These are phyloP conservation scores for Galeopsis tetrahit DNA, from an alignment of 257 asterid species.

Conservation along the genomic window DNA sequence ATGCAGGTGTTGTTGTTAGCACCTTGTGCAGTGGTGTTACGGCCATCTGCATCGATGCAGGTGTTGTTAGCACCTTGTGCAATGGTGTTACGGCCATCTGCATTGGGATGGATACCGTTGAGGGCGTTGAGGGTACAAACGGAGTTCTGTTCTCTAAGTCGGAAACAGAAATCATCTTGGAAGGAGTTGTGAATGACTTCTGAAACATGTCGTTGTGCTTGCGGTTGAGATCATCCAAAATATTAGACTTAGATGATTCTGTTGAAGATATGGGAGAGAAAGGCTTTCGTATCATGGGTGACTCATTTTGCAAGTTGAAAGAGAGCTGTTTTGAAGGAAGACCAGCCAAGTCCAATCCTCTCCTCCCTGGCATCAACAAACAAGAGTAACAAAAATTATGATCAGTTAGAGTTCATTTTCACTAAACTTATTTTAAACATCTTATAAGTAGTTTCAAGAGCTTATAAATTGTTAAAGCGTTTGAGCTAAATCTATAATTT, in stretches of 20 bases:
- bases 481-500: no score
- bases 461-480: no score
- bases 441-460: no score
- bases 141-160: conserved; percentile 83
- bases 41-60: conserved; percentile 84
- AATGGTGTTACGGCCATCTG: conserved; percentile 71
- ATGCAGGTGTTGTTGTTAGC: conserved; percentile 35
- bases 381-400: background rate
- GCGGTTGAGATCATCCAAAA: conserved; percentile 62
- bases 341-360: conserved; percentile 84
- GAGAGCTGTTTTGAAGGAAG: conserved; percentile 60
- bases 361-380: conserved; percentile 61
- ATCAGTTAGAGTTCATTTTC: no score
- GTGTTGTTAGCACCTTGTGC: conserved; percentile 51
- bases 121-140: conserved; percentile 62
- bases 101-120: conserved; percentile 70
- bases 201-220: conserved; percentile 63
- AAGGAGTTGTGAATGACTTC: conserved; percentile 67
- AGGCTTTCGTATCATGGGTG: conserved; percentile 65
- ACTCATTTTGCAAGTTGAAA: conserved; percentile 41
- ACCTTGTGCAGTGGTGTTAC: conserved; percentile 66
- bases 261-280: conserved; percentile 89
- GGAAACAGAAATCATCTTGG: conserved; percentile 47
- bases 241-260: conserved; percentile 71
- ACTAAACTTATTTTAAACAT: no score